Percentiles rank a stretch among this genome's conserved stretches.
phyloP scores from a whole-genome alignment of 2,329 filamentous ascomycete genomes.

The Arachnomyces sp. region DNA sequence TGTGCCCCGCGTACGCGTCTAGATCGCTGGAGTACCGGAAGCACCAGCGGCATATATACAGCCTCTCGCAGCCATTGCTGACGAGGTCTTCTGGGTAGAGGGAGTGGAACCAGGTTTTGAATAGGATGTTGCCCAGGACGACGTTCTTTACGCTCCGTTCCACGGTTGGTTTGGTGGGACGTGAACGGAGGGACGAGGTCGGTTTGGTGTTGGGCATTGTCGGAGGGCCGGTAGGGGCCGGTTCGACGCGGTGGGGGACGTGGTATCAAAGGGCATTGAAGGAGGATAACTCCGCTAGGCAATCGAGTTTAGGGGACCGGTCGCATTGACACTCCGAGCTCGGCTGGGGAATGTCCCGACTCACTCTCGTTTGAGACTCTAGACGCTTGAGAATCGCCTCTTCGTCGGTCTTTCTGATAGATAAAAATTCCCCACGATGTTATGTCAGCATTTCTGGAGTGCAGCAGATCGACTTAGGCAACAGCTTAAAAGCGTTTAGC shows the following conservation, averaged over 20 bases:
- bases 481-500: too few relatives aligned
- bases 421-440: too few relatives aligned
- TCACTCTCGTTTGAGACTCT: too few relatives aligned
- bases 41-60: constrained; percentile 87
- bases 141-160: constrained; percentile 81
- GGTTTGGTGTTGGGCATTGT: constrained; percentile 11
- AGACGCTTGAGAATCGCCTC: too few relatives aligned
- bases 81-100: constrained; percentile 70
- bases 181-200: constrained; percentile 9
- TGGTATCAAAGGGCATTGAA: too few relatives aligned
- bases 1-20: constrained; percentile 29
- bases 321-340: too few relatives aligned
- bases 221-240: constrained; percentile 1
- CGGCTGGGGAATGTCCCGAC: too few relatives aligned
- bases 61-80: constrained; percentile 43
- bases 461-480: too few relatives aligned
- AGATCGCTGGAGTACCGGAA: constrained; percentile 70
- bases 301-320: too few relatives aligned
- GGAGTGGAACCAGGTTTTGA: constrained; percentile 87
- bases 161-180: constrained; percentile 25
- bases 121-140: constrained; percentile 72
- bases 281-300: too few relatives aligned
- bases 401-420: too few relatives aligned
- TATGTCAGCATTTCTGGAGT: too few relatives aligned
- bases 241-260: background rate